These are phyloP conservation scores for Colletotrichum tanaceti DNA, from an alignment of 2,329 filamentous ascomycete species.

Conservation along the genomic window DNA sequence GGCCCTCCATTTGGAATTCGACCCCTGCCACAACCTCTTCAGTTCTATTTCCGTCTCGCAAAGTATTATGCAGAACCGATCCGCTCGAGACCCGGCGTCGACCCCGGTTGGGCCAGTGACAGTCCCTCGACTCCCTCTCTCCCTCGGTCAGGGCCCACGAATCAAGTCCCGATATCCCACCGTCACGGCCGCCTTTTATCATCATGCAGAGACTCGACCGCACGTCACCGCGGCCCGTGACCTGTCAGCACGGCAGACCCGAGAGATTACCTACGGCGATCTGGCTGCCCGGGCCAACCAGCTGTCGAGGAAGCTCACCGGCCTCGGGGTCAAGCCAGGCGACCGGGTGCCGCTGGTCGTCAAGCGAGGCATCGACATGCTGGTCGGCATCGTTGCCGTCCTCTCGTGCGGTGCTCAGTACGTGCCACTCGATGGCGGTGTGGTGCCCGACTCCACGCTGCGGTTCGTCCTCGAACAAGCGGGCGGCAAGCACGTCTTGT, in stretches of 20 bases:
- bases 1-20: slow-evolving; percentile 30
- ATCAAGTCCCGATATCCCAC: slow-evolving; percentile 29
- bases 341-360: slow-evolving; percentile 65
- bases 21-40: slow-evolving; percentile 18
- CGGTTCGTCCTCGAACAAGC: slow-evolving; percentile 62
- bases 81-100: slow-evolving; percentile 15
- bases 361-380: slow-evolving; percentile 66
- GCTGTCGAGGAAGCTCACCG: slow-evolving; percentile 54
- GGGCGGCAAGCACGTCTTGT: slow-evolving; percentile 58
- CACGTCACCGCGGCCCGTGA: slow-evolving; percentile 53
- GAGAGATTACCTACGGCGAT: slow-evolving; percentile 56
- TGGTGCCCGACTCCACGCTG: slow-evolving; percentile 62
- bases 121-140: too few relatives aligned
- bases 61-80: slow-evolving; percentile 28
- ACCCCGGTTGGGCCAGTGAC: slow-evolving; percentile 32
- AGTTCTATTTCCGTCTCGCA: slow-evolving; percentile 34
- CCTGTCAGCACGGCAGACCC: slow-evolving; percentile 44
- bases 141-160: slow-evolving; percentile 28
- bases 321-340: slow-evolving; percentile 54
- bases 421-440: slow-evolving; percentile 67
- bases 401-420: slow-evolving; percentile 69
- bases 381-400: slow-evolving; percentile 67
- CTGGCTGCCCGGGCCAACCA: slow-evolving; percentile 56
- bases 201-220: slow-evolving; percentile 50
- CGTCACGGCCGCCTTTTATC: slow-evolving; percentile 41